Percentiles rank a stretch among this genome's conserved stretches.
phyloP scores from a whole-genome alignment of 305 asterid species.

The Rubia peregrina region DNA sequence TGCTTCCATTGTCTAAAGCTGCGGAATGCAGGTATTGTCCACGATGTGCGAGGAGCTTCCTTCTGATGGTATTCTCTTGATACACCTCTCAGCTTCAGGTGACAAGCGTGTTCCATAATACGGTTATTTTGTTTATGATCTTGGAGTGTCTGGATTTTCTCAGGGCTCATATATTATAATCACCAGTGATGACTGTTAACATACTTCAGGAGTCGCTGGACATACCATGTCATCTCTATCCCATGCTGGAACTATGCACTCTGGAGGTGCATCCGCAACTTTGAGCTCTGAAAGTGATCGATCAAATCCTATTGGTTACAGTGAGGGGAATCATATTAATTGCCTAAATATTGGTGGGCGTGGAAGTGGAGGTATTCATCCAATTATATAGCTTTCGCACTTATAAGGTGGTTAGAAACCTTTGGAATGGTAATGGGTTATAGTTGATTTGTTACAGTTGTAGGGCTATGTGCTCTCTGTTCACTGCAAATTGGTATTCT shows the following conservation, averaged over 20 bases:
- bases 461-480: neutral
- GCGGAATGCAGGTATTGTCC: slow-evolving; percentile 67
- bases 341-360: slow-evolving; percentile 68
- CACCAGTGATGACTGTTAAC: slow-evolving; percentile 6
- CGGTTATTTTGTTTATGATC: neutral
- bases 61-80: slow-evolving; percentile 75
- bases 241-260: slow-evolving; percentile 41
- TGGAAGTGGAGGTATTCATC: slow-evolving; percentile 61
- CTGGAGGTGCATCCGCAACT: slow-evolving; percentile 37
- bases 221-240: slow-evolving; percentile 47
- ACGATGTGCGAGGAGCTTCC: slow-evolving; percentile 91
- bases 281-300: slow-evolving; percentile 36
- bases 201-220: slow-evolving; percentile 49
- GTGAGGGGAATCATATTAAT: slow-evolving; percentile 29
- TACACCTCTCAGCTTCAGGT: slow-evolving; percentile 80
- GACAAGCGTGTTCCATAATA: slow-evolving; percentile 20
- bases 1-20: slow-evolving; percentile 18
- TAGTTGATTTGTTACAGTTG: slow-evolving; percentile 3
- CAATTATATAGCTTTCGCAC: neutral
- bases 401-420: neutral
- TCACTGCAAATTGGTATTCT: neutral
- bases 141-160: slow-evolving; percentile 4
- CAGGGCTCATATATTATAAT: neutral
- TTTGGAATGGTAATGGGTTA: neutral
- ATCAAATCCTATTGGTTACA: slow-evolving; percentile 30